Evolutionary conservation across 352 stramenopile species (phyloP).

Genomic region (Lagenidium giganteum): DNA sequence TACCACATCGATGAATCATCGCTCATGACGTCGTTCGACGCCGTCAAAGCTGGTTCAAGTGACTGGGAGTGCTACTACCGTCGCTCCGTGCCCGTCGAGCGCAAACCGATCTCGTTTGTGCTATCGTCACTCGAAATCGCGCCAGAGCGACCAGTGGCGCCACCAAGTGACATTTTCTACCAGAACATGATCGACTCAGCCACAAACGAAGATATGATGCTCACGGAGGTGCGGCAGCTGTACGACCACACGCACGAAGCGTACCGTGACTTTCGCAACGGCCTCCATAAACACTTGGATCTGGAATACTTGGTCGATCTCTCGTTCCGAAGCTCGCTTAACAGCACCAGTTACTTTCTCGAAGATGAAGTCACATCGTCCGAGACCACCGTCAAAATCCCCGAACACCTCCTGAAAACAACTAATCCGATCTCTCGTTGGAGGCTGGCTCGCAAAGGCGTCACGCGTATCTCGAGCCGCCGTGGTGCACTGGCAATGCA

Average conservation of each 20-base stretch:
- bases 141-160: constrained; percentile 34
- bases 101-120: constrained; percentile 66
- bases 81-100: constrained; percentile 52
- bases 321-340: constrained; percentile 60
- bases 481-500: constrained; percentile 42
- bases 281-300: constrained; percentile 54
- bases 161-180: constrained; percentile 61
- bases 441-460: constrained; percentile 30
- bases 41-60: constrained; percentile 9
- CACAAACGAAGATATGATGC: constrained; percentile 45
- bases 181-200: constrained; percentile 39
- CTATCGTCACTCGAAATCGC: constrained; percentile 48
- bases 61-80: constrained; percentile 63
- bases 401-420: constrained; percentile 13
- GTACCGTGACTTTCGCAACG: constrained; percentile 50
- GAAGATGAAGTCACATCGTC: constrained; percentile 28
- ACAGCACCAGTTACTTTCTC: constrained; percentile 55
- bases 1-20: constrained; percentile 58
- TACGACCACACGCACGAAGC: constrained; percentile 62
- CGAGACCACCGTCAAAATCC: constrained; percentile 39
- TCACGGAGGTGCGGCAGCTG: constrained; percentile 57
- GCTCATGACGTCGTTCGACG: constrained; percentile 54
- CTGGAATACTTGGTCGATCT: constrained; percentile 62
- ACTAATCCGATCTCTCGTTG: constrained; percentile 33
- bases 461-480: constrained; percentile 28